These are phyloP conservation scores for Ceratocystis smalleyi DNA, from an alignment of 2,329 filamentous ascomycete genomes.

Conservation along the genomic window DNA sequence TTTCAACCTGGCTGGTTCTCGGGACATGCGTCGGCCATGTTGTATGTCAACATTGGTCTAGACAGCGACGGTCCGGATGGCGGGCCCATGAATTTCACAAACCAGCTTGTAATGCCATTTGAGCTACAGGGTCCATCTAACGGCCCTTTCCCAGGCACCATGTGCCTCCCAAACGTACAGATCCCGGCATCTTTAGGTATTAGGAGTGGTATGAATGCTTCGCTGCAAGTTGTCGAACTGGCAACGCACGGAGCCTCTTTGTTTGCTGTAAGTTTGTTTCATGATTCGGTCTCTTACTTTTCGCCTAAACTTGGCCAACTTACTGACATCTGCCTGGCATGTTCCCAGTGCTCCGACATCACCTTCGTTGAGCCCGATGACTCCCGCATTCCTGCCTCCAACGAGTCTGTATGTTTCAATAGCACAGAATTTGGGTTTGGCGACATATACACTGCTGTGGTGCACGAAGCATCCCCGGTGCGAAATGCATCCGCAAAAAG, in stretches of 20 bases:
- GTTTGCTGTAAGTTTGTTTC: constrained; percentile 45
- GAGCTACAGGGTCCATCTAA: constrained; percentile 59
- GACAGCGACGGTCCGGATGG: constrained; percentile 40
- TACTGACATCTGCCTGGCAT: not conserved
- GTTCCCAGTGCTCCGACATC: constrained; percentile 62
- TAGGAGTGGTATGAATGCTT: constrained; percentile 59
- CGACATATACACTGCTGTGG: constrained; percentile 38
- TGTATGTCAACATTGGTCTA: constrained; percentile 73
- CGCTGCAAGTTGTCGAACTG: constrained; percentile 61
- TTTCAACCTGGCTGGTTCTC: constrained; percentile 80
- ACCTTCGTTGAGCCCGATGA: constrained; percentile 44
- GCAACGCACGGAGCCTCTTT: constrained; percentile 60
- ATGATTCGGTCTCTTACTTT: not conserved
- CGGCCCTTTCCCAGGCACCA: constrained; percentile 56
- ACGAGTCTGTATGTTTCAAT: constrained; percentile 58
- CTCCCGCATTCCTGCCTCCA: constrained; percentile 35
- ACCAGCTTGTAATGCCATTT: constrained; percentile 56
- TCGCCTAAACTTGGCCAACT: not conserved
- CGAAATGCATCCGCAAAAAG: constrained; percentile 6
- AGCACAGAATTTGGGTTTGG: constrained; percentile 51
- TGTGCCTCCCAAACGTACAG: constrained; percentile 69
- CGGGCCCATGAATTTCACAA: constrained; percentile 31
- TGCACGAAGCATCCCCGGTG: constrained; percentile 10
- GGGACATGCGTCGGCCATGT: constrained; percentile 57
- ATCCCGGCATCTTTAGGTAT: constrained; percentile 44